Conservation (phyloP, 225 moss, liverwort and hornwort species). For the Marchantia polymorpha region DNA sequence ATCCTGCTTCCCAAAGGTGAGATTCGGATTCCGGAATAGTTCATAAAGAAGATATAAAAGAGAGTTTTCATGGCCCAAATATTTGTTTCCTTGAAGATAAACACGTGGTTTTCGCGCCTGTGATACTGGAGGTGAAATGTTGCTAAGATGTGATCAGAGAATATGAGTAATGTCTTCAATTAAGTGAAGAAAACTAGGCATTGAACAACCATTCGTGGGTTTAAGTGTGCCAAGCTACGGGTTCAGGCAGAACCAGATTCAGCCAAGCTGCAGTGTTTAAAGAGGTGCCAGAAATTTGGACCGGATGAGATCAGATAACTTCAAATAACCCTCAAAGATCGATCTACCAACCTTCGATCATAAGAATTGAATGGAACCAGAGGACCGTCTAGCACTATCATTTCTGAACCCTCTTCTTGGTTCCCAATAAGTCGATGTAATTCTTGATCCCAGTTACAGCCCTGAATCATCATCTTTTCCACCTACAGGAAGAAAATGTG, state of each 20-base stretch:
- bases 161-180: neutral
- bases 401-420: slow-evolving; percentile 46
- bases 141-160: neutral
- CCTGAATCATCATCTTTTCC: slow-evolving; percentile 72
- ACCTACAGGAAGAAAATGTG: slow-evolving; percentile 44
- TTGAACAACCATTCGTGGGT: neutral
- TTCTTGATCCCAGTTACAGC: slow-evolving; percentile 71
- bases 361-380: slow-evolving; percentile 77
- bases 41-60: neutral
- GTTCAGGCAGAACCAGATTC: neutral
- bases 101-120: neutral
- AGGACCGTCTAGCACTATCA: slow-evolving; percentile 82
- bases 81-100: neutral
- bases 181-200: neutral
- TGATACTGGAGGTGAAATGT: neutral
- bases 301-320: neutral
- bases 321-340: neutral
- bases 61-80: neutral
- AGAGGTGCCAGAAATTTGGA: neutral
- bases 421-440: slow-evolving; percentile 60
- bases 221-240: neutral
- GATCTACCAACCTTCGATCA: slow-evolving; percentile 66
- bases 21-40: neutral
- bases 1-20: slow-evolving; percentile 62
- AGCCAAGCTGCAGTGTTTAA: neutral